These are phyloP conservation scores for Pisolithus tinctorius DNA, from an alignment of 768 basidiomycete genomes.

Conservation along the genomic window DNA sequence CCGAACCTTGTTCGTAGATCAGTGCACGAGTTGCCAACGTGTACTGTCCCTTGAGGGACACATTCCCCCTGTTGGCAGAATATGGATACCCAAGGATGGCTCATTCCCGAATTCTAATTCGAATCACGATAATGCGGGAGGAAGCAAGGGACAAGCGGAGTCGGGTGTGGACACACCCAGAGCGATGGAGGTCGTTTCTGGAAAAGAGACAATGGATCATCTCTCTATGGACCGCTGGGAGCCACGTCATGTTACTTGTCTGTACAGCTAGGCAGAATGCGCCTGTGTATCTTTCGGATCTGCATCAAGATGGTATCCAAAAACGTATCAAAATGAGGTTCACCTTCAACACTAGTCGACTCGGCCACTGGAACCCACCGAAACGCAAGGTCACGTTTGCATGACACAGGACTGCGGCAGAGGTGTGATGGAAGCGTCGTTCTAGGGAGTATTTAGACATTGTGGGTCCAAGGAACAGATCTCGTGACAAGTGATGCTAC, in stretches of 20 bases:
- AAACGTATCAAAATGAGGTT: too few relatives aligned
- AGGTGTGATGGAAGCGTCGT: not conserved
- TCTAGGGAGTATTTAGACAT: not conserved
- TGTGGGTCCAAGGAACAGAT: not conserved
- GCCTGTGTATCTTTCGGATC: not conserved
- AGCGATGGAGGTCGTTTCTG: not conserved
- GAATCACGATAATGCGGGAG: not conserved
- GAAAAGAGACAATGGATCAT: conserved; percentile 2
- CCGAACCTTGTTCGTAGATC: conserved; percentile 52
- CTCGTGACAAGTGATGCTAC: not conserved
- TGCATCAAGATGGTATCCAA: not conserved
- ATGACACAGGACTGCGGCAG: not conserved
- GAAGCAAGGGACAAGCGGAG: not conserved
- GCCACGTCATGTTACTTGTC: conserved; percentile 44
- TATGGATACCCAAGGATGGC: conserved; percentile 34
- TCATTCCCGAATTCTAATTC: not conserved
- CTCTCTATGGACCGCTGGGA: conserved; percentile 37
- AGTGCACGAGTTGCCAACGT: conserved; percentile 54
- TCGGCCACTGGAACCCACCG: too few relatives aligned
- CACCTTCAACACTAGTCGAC: too few relatives aligned
- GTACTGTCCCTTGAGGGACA: conserved; percentile 67
- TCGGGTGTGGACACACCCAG: not conserved
- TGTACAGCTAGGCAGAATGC: conserved; percentile 15
- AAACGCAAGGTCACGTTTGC: too few relatives aligned
- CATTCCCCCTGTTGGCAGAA: conserved; percentile 61